Evolutionary conservation across 805 yeast genomes (phyloP), one percentile per base, ranked within the genome.

Genomic region (Saccharomycopsis fodiens): DNA sequence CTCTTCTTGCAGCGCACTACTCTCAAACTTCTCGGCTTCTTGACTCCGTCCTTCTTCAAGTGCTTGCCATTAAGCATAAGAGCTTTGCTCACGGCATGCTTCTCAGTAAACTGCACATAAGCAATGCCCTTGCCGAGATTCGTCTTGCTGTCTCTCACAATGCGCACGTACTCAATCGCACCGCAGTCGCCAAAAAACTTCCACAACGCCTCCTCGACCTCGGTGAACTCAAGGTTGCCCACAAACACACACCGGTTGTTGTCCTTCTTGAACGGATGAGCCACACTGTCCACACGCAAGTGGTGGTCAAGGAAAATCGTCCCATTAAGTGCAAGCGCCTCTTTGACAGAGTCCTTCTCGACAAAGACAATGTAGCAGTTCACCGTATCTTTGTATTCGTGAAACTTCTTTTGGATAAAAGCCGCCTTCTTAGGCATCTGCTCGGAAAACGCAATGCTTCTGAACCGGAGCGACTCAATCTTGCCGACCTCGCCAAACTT

Each of bases 81-180:
- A 1, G 96, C 97, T 59, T 85, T 84, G 52, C 80, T 79, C 7
- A 93, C 96, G 35, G 80, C 70, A 45, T 81, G 64, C 44, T 76
- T 63, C 56, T 85, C 91, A 50, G 71, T 74, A 68, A 89, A 93
- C 63, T 91, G 97, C 30, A 93, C 88, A 60, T 89, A 85, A 4
- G 96, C 98, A 67, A 93, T 89, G 4, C 99, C 99, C 66, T 93
- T 93, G 52, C 98, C 99, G 48, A 91, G 70, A 57, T 93, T 91
- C 19, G 97, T 91, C 66, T 86, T 86, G 15, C 95, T 67, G 61
- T 93, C 99, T 60, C 99, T 78, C 29, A 93, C 76, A 39, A 93
- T 74, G 62, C 99, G 77, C 27, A 93, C 96, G 52, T 84, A 82
- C 61, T 88, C 95, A 45, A 93, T 83, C 22, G 68, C 66, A 22